Evolutionary conservation across 2,329 filamentous ascomycete genomes (phyloP), one percentile per base, ranked within the genome.

Genomic region (Monosporascus sp.): DNA sequence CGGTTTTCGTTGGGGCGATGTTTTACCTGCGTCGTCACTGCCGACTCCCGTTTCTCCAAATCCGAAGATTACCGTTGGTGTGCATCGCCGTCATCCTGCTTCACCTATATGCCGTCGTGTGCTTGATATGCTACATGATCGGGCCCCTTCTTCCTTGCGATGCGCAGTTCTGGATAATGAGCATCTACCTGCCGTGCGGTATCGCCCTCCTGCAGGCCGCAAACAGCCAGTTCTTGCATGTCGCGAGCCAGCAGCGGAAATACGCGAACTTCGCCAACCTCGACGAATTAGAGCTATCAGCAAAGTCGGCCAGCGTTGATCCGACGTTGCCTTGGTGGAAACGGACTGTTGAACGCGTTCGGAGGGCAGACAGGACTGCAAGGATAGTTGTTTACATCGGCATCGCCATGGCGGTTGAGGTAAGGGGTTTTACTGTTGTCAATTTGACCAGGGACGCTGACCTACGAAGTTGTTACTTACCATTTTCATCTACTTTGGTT

Each of bases 131-230:
- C 51, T 58, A 65, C 1, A 61, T 63, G 22, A 59, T 68, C 51
- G 65, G 66, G 24, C 50, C 70, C 27, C 51, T 70, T 9, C 61
- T 73, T n/a, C 79, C 82, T 0, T 81, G 81, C 50, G 71, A 76
- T 20, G 73, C 74, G 17, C 81, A 86, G 66, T 88, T 77, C 65
- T 88, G 84, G 82, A 76, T 85, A 66, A 88, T 88, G 85, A 79
- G 80, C 56, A 73, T 83, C 52, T 85, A 82, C 65, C 71, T 87
- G 3, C 85, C 85, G 11, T 78, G 83, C 48, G 84, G 85, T 24
- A 82, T 88, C 52, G 84, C 82, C 7, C 69, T 88, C 5, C 87
- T 87, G 63, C 84, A 87, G 62, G 84, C 82, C 22, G 80, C 80
- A 55, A 85, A 86, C 64, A 78, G 74, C 61, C 81, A 82, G 52